Percentiles rank a stretch among this genome's conserved stretches.
phyloP scores from a whole-genome alignment of 345 rosid genomes.

The Noccaea caerulescens region DNA sequence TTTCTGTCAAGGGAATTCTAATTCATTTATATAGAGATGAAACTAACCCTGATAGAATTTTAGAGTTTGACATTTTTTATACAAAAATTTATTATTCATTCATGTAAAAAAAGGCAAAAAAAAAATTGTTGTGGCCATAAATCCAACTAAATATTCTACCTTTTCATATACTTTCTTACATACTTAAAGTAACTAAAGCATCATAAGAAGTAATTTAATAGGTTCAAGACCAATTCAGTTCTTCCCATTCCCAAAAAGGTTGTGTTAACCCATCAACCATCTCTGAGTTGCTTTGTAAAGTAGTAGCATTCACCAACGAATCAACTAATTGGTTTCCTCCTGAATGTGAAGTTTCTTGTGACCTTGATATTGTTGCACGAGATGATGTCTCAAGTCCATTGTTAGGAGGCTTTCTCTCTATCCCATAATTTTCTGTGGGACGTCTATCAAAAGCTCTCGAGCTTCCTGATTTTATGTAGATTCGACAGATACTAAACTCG shows the following conservation, averaged over 20 bases:
- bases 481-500: conserved; percentile 43
- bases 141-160: neutral
- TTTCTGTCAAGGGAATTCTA: too few relatives aligned
- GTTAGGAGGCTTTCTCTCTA: conserved; percentile 24
- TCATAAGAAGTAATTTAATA: conserved; percentile 6
- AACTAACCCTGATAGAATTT: too few relatives aligned
- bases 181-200: neutral
- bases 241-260: conserved; percentile 55
- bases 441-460: conserved; percentile 43
- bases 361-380: conserved; percentile 21
- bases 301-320: neutral
- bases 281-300: conserved; percentile 27
- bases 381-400: conserved; percentile 22
- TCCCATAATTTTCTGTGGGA: conserved; percentile 27
- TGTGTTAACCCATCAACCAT: conserved; percentile 41
- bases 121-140: neutral
- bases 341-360: conserved; percentile 33
- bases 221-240: conserved; percentile 13
- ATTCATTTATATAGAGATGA: too few relatives aligned
- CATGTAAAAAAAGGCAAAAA: neutral
- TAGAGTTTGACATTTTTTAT: too few relatives aligned
- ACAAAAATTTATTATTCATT: too few relatives aligned
- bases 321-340: conserved; percentile 15
- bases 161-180: neutral
- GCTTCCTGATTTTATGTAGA: conserved; percentile 38